phyloP scores from a whole-genome alignment of 495 filamentous ascomycete species.

The Hapsidospora chrysogenum region DNA sequence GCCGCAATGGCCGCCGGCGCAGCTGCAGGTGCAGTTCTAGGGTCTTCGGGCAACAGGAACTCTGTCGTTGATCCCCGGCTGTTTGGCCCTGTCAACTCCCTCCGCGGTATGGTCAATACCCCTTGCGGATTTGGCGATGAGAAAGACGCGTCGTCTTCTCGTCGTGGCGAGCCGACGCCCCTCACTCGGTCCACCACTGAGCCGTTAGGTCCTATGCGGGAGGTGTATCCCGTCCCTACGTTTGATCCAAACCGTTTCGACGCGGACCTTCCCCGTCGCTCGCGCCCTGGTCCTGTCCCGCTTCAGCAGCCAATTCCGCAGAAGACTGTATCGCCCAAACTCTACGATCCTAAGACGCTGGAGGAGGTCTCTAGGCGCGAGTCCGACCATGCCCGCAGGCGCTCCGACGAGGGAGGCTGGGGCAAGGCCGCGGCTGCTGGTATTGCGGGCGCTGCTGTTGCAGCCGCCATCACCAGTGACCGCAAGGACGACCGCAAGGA shows the following conservation, averaged over 20 bases:
- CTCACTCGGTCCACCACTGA: conserved; percentile 5
- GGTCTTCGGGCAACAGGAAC: conserved; percentile 5
- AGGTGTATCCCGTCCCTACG: conserved; percentile 35
- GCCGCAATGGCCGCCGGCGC: neutral
- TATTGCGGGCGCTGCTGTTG: conserved; percentile 27
- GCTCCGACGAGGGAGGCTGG: conserved; percentile 11
- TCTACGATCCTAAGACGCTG: conserved; percentile 17
- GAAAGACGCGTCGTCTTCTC: neutral
- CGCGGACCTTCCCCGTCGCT: conserved; percentile 3
- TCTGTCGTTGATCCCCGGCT: conserved; percentile 33
- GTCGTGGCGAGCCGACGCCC: neutral
- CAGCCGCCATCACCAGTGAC: conserved; percentile 21
- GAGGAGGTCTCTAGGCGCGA: conserved; percentile 9
- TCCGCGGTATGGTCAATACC: conserved; percentile 29
- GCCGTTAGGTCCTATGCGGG: conserved; percentile 7
- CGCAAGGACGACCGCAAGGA: conserved; percentile 14
- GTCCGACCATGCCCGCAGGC: conserved; percentile 13
- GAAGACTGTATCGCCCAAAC: conserved; percentile 20
- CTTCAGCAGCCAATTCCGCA: conserved; percentile 31
- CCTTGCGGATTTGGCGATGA: conserved; percentile 31
- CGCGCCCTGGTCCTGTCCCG: conserved; percentile 16
- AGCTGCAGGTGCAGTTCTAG: conserved; percentile 7
- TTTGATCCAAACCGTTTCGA: conserved; percentile 44
- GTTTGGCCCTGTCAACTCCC: conserved; percentile 36
- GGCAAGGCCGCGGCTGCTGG: conserved; percentile 30